Evolutionary conservation across 371 early-diverging fungal genomes (phyloP).

Genomic region (Mucor ambiguus): DNA sequence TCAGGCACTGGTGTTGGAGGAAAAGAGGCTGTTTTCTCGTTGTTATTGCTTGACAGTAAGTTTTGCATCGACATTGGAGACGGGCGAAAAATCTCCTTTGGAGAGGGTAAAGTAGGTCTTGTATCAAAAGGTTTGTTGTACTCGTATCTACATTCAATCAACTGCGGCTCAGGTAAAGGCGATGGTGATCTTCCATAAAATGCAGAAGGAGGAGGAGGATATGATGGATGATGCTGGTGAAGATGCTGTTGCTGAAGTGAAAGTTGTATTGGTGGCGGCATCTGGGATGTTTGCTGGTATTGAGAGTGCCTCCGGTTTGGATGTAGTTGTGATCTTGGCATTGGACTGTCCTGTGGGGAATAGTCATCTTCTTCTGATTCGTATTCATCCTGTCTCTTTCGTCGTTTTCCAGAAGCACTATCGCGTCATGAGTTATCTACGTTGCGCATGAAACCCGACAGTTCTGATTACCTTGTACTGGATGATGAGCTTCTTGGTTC

Average conservation of each 20-base stretch:
- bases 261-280: background rate
- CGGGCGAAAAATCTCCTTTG: conserved; percentile 8
- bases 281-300: background rate
- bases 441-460: background rate
- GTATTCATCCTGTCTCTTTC: conserved; percentile 1
- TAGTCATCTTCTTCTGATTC: conserved; percentile 12
- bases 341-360: background rate
- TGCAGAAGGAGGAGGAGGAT: background rate
- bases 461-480: conserved; percentile 10
- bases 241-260: conserved; percentile 2
- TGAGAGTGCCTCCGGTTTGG: background rate
- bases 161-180: conserved; percentile 9
- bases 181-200: conserved; percentile 10
- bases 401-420: conserved; percentile 5
- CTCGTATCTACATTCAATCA: background rate
- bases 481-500: conserved; percentile 29
- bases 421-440: background rate
- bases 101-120: conserved; percentile 13
- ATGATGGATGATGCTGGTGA: background rate
- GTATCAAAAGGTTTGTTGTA: background rate
- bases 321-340: background rate
- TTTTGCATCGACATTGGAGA: conserved; percentile 31
- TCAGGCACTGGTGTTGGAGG: background rate
- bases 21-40: background rate
- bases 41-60: conserved; percentile 13